These are phyloP conservation scores for Mycena chlorophos DNA, from an alignment of 768 basidiomycete genomes.

Conservation along the genomic window DNA sequence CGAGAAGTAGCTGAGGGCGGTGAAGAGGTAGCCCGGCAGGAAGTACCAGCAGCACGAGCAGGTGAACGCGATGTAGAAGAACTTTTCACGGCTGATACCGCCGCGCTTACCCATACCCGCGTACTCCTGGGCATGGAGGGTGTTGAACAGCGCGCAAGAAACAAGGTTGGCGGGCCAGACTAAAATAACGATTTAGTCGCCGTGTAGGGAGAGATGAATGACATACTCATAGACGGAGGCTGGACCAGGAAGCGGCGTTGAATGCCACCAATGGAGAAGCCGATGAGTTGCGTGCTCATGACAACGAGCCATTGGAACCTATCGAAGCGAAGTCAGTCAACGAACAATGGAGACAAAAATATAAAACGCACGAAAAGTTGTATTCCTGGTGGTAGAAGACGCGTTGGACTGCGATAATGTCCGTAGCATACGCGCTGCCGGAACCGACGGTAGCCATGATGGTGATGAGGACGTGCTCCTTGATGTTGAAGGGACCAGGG, in stretches of 20 bases:
- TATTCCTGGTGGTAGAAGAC: constrained; percentile 64
- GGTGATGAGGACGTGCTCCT: constrained; percentile 68
- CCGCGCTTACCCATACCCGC: constrained; percentile 60
- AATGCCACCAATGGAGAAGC: constrained; percentile 76
- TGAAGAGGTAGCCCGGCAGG: constrained; percentile 46
- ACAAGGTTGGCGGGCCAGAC: constrained; percentile 75
- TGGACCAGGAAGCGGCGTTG: constrained; percentile 71
- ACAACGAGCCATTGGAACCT: constrained; percentile 72
- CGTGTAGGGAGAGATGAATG: not conserved
- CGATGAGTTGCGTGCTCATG: constrained; percentile 67
- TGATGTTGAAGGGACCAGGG: constrained; percentile 75
- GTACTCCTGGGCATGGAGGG: constrained; percentile 68
- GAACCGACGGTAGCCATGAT: constrained; percentile 63
- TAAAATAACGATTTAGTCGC: constrained; percentile 35
- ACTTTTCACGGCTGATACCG: constrained; percentile 67
- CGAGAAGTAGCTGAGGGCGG: constrained; percentile 56
- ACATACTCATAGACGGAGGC: constrained; percentile 50
- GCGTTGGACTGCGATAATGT: constrained; percentile 54
- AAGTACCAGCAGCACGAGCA: constrained; percentile 58
- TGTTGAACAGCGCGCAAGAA: constrained; percentile 73
- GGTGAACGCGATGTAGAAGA: constrained; percentile 63
- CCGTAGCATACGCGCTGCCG: constrained; percentile 63
- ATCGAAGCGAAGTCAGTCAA: too few relatives aligned
- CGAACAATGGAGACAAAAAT: too few relatives aligned
- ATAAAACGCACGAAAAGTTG: too few relatives aligned